Evolutionary conservation across 2,329 filamentous ascomycete species (phyloP), one percentile per base, ranked within the genome.

Genomic region (Penicillium freii): DNA sequence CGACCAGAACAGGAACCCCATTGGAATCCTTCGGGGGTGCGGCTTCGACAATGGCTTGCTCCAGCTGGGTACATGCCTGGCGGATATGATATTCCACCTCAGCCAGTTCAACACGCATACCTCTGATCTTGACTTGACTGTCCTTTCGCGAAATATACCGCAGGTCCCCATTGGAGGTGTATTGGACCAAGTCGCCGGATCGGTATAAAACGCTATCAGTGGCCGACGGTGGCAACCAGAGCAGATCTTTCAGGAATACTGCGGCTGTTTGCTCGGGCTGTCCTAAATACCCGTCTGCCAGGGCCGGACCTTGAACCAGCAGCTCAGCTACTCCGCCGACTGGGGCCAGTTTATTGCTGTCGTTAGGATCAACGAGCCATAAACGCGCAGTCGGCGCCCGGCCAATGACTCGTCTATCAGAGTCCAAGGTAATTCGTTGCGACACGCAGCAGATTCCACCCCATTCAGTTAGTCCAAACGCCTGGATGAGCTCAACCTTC

Each of bases 91-190:
- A 68, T 65, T 71, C 79, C 52, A 75, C 76, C 65, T 75, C 77
- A 40, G 68, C 75, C 51, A 83, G 76, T 71, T 84, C 87, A 46
- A 85, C 81, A 48, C 84, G 75, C 61, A 81, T 84, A 33, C 87
- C 87, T 3, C 77, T 74, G 21, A 87, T 71, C 71, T 88, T 87
- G 56, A 85, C 81, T 67, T 84, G 84, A 33, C 79, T 78, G 60
- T 87, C 85, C 61, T 82, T 84, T 42, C 85, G 77, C 3, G 83
- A 82, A 13, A 84, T 56, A 48, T 47, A 55, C 8, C 25, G 23
- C 17, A 55, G 19, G n/a, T 19, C 38, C 6, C 52, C 52, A 33
- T 72, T 64, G 1, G 61, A 40, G 5, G n/a, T 44, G 29, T 54
- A 54, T 21, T 53, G 39, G 5, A 56, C 54, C 15, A 63, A 17